Evolutionary conservation across 495 filamentous ascomycete species (phyloP).

Genomic region (Penicillium chermesinum): DNA sequence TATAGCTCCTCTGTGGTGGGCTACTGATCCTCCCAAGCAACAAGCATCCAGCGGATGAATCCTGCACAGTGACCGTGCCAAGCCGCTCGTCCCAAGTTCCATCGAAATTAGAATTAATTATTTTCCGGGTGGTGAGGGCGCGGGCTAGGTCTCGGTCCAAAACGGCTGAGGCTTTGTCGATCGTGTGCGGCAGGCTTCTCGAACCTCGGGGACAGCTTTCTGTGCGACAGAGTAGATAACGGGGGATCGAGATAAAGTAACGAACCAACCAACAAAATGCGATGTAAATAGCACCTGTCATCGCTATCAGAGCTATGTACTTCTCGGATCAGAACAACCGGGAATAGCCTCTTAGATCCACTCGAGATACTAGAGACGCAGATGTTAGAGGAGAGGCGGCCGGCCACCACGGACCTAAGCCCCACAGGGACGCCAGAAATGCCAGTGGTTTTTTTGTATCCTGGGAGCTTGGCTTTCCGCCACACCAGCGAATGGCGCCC

Average conservation of each 20-base stretch:
- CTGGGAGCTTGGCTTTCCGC: not conserved
- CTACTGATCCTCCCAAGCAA: not conserved
- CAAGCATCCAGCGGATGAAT: not conserved
- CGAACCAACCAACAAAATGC: not conserved
- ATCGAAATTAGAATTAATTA: not conserved
- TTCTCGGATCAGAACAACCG: not conserved
- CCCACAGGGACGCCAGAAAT: not conserved
- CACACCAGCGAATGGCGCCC: conserved; percentile 14
- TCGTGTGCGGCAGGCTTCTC: not conserved
- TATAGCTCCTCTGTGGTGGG: not conserved
- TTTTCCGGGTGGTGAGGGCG: no score
- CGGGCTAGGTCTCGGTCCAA: no score
- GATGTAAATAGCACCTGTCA: not conserved
- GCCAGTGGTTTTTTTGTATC: not conserved
- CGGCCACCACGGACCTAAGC: not conserved
- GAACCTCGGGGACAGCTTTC: not conserved
- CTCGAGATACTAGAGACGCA: not conserved
- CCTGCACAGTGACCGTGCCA: no score
- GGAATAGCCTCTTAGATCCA: not conserved
- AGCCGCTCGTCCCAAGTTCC: not conserved
- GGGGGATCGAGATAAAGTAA: not conserved
- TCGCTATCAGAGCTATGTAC: not conserved
- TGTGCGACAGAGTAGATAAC: not conserved
- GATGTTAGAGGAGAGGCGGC: no score
- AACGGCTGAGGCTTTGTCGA: not conserved